Percentiles rank a stretch among this genome's conserved stretches.
These are phyloP conservation scores for Aspergillus neoniger DNA, from an alignment of 2,329 filamentous ascomycete species.

Conservation along the genomic window DNA sequence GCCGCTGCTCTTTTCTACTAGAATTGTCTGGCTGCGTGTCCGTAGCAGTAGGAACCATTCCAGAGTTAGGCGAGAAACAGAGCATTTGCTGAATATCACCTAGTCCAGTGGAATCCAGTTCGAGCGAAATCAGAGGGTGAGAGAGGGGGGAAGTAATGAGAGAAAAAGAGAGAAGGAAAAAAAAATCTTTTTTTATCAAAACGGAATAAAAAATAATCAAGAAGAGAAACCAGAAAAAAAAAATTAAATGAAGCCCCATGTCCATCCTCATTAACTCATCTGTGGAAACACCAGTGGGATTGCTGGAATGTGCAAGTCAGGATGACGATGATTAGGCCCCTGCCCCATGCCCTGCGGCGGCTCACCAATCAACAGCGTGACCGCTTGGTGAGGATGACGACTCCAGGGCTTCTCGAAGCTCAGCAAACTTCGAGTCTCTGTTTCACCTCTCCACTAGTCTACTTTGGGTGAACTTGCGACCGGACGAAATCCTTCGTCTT, in stretches of 20 bases:
- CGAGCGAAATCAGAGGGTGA: neutral
- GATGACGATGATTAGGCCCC: constrained; percentile 14
- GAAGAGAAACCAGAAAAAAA: neutral
- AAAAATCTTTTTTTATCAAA: neutral
- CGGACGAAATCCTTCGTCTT: constrained; percentile 4
- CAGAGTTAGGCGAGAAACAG: neutral
- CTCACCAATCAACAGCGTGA: neutral
- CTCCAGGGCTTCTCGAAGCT: constrained; percentile 25
- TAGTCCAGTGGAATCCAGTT: constrained; percentile 1
- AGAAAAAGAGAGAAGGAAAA: neutral
- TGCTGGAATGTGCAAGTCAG: neutral
- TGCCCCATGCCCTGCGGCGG: constrained; percentile 8
- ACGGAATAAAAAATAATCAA: neutral
- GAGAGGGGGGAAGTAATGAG: too few relatives aligned
- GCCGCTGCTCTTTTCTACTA: neutral
- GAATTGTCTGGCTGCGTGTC: neutral
- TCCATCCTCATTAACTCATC: constrained; percentile 19
- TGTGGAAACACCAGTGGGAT: constrained; percentile 12
- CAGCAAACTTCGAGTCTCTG: constrained; percentile 20
- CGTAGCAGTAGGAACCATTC: neutral
- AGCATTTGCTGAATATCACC: constrained; percentile 13
- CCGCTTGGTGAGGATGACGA: constrained; percentile 22
- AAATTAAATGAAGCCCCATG: constrained; percentile 3
- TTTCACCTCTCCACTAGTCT: constrained; percentile 18
- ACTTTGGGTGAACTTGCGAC: constrained; percentile 6